Percentiles rank a stretch among this genome's conserved stretches.
These are phyloP conservation scores for Sphaceloma murrayae DNA, from an alignment of 2,329 filamentous ascomycete species.

Conservation along the genomic window DNA sequence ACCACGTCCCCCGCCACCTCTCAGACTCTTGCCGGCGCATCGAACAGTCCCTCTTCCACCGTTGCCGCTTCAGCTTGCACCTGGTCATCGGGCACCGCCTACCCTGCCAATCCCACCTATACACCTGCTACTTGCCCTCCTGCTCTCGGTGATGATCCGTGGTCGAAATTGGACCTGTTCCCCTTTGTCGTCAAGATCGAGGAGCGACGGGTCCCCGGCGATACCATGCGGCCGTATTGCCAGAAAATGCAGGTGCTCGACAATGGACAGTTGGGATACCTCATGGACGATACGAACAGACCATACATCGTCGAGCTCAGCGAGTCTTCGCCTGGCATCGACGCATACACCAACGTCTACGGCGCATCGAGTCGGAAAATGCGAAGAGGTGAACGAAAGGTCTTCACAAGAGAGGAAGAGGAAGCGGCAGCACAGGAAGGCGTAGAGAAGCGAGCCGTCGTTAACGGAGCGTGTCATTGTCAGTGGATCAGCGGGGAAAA, in stretches of 20 bases:
- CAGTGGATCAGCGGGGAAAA: constrained; percentile 28
- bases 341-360: constrained; percentile 22
- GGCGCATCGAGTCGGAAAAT: constrained; percentile 16
- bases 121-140: constrained; percentile 17
- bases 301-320: constrained; percentile 33
- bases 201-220: constrained; percentile 46
- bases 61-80: constrained; percentile 9
- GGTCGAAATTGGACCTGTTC: constrained; percentile 19
- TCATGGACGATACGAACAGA: constrained; percentile 28
- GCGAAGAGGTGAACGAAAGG: not conserved
- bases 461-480: constrained; percentile 28
- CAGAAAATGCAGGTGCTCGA: constrained; percentile 53
- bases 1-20: constrained; percentile 1
- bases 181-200: constrained; percentile 57
- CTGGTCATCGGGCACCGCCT: constrained; percentile 14
- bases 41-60: not conserved
- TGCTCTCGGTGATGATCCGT: constrained; percentile 21
- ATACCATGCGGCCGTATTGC: constrained; percentile 48
- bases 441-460: constrained; percentile 18
- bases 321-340: constrained; percentile 32
- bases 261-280: constrained; percentile 38
- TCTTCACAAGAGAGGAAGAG: not conserved
- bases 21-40: not conserved
- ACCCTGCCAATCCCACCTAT: constrained; percentile 5
- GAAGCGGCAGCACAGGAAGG: constrained; percentile 18